Evolutionary conservation across 2,329 filamentous ascomycete species (phyloP).

Genomic region (Aulographum hederae): DNA sequence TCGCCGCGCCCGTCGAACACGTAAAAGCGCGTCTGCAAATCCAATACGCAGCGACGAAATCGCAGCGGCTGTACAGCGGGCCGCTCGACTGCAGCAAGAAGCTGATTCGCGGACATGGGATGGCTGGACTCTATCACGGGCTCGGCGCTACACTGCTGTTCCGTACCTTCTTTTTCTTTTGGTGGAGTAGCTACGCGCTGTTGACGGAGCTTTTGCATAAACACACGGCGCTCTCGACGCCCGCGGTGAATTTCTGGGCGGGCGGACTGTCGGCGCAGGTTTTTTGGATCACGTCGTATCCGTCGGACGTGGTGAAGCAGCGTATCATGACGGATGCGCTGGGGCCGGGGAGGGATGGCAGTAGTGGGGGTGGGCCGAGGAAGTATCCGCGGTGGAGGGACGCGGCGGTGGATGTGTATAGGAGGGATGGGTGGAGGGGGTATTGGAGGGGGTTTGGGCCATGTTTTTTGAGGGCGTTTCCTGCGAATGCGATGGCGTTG

Average conservation of each 20-base stretch:
- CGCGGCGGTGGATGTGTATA: conserved; percentile 59
- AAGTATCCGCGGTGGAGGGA: conserved; percentile 62
- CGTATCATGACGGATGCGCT: conserved; percentile 91
- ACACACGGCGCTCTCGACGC: conserved; percentile 52
- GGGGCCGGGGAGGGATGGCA: too few species aligned
- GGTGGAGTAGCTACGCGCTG: conserved; percentile 92
- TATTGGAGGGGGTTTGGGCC: conserved; percentile 89
- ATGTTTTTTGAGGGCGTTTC: conserved; percentile 85
- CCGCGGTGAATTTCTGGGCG: conserved; percentile 91
- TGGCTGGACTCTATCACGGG: conserved; percentile 71
- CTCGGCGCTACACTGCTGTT: conserved; percentile 74
- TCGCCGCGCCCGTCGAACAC: conserved; percentile 88
- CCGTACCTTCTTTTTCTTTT: conserved; percentile 88
- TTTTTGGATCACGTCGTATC: conserved; percentile 88
- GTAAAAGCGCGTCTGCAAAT: conserved; percentile 87
- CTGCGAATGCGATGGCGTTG: conserved; percentile 85
- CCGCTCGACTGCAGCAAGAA: conserved; percentile 70
- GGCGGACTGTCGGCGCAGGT: conserved; percentile 83
- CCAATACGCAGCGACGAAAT: conserved; percentile 71
- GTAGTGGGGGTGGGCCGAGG: conserved; percentile 38
- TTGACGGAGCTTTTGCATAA: conserved; percentile 50
- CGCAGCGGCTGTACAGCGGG: conserved; percentile 62
- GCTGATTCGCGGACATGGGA: conserved; percentile 44
- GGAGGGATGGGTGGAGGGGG: conserved; percentile 56
- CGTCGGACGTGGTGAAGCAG: conserved; percentile 88